Evolutionary conservation across 306 rosid genomes (phyloP).

Genomic region (Pyrus bretschneideri): DNA sequence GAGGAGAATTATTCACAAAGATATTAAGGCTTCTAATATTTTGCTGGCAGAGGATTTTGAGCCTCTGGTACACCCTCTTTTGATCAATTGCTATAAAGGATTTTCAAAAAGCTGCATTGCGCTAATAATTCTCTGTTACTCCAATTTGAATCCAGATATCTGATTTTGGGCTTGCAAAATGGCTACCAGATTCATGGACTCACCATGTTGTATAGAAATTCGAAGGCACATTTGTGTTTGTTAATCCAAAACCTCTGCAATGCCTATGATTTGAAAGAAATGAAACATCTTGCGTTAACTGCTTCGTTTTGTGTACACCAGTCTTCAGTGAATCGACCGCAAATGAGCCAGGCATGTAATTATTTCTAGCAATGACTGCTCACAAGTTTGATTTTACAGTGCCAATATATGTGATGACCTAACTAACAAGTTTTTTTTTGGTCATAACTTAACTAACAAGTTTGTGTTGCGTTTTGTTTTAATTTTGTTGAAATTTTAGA

Average conservation of each 20-base stretch:
- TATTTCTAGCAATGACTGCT: neutral
- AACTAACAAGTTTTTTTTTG: neutral
- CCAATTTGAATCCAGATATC: conserved; percentile 55
- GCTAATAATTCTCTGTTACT: conserved; percentile 5
- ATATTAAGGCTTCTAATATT: conserved; percentile 92
- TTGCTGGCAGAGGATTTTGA: conserved; percentile 83
- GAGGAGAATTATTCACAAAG: conserved; percentile 94
- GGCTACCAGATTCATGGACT: conserved; percentile 98
- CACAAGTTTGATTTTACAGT: neutral
- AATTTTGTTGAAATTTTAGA: conserved; percentile 25
- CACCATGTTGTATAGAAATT: conserved; percentile 82
- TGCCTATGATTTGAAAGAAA: conserved; percentile 53
- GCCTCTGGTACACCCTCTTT: conserved; percentile 58
- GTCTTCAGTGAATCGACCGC: conserved; percentile 65
- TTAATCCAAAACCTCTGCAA: conserved; percentile 17
- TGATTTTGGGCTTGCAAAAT: conserved; percentile 94
- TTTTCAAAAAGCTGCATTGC: neutral
- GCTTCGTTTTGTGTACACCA: conserved; percentile 79
- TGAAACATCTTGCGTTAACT: conserved; percentile 39
- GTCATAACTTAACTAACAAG: neutral
- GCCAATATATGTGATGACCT: neutral
- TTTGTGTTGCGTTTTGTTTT: neutral
- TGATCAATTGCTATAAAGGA: neutral
- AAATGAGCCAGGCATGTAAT: conserved; percentile 68
- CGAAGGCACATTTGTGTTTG: conserved; percentile 99